Base-by-base conservation (phyloP, 2,329 filamentous ascomycete genomes). In the Coniochaeta sp. region DNA sequence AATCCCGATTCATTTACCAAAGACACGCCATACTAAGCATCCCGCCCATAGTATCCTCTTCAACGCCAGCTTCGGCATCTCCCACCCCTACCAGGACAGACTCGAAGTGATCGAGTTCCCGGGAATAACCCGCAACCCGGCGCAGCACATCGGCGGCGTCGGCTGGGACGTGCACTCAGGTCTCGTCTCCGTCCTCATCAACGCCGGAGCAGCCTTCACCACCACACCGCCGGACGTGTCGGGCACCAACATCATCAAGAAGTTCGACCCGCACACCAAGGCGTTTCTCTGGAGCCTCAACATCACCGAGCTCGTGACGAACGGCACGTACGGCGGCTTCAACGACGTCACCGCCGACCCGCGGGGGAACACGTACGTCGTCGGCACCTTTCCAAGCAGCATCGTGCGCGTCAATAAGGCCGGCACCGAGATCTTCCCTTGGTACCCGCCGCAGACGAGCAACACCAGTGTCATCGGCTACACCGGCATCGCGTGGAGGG, bases 181-280 rank as follows among this genome's bases (percentile, higher is more conserved):
- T 12, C 50, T 57, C 9, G 52, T 55, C 13, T 53, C 56, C 8
- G 54, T 56, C 13, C 53, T 58, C 24, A 27, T 59, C 33, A 55
- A 54, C 28, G 53, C 56, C 9, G 57, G 54, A 12, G 53, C 51
- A n/a, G 49, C 58, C 12, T 60, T 60, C 32, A 52, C 51, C 24
- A 59, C 55, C 1, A 51, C 10, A 10, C 56, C 56, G 22, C 50
- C 53, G 32, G 49, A 57, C 32, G 40, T 58, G 3, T 53, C 51
- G 9, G 57, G 57, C 22, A 53, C 57, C 49, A 60, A 59, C 53
- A 56, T 58, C 50, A 50, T 60, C 28, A 55, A 52, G 49, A 56
- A 58, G 49, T 59, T 56, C 52, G 53, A 58, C 53, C 52, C 55
- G 12, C 31, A 18, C 18, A 51, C 52, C 9, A 52, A 53, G 18